Evolutionary conservation across 306 rosid species (phyloP), one percentile per base, ranked within the genome.

Genomic region (Vigna hirtella): DNA sequence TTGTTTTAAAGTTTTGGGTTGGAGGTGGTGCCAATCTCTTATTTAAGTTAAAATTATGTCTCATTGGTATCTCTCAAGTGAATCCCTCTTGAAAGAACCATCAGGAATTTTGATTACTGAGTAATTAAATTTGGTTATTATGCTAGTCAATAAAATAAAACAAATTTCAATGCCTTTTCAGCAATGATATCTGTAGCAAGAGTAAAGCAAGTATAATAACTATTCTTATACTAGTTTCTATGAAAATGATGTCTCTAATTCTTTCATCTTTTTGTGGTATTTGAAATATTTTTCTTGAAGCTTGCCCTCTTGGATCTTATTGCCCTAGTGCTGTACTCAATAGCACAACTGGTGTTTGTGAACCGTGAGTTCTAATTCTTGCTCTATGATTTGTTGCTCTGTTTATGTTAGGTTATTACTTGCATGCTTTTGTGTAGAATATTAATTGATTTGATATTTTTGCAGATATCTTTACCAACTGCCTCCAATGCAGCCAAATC

Each of bases 301-400:
- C 97, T 79, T 92, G 97, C 83, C 97, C 97, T 9, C 82, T 91
- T 64, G 97, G 97, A 72, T 87, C 97, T 12, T 80, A 90, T 78
- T 92, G 97, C 53, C 92, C 97, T 87, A 63, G 62, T 59, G 96
- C 97, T 14, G 81, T 51, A 51, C 87, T 88, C 80, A 86, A 90
- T 79, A 77, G 18, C 6, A 1, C 88, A 47, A 89, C 93, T 4
- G 93, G 97, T 72, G 55, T 88, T 66, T 92, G 97, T 77, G 91
- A 88, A 80, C 97, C 96, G 97, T 90, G 81, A 92, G 97, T 89
- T 62, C 57, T 74, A 72, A 55, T 78, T 66, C 77, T 70, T 51
- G 17, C 52, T 48, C 70, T 34, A 18, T 4, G 1, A 3, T 40
- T 51, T 38, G 9, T 40, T 18, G 22, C 24, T 73, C 74, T 72